phyloP scores from a whole-genome alignment of 257 asterid species.

The Marsdenia floribunda region DNA sequence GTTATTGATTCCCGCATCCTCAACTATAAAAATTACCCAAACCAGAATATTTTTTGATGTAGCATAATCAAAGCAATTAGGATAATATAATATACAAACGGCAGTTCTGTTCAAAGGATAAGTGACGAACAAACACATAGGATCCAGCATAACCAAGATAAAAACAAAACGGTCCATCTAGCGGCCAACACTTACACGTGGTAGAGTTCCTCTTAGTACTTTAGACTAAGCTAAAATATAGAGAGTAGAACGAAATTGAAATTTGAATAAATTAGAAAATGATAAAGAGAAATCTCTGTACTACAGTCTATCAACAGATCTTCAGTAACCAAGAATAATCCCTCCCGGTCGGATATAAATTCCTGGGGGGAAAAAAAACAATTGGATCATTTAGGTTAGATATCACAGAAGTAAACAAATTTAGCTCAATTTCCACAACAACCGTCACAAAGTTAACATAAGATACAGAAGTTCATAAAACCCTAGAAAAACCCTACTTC shows the following conservation, averaged over 20 bases:
- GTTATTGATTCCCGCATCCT: neutral
- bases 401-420: neutral
- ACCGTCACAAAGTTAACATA: neutral
- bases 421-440: neutral
- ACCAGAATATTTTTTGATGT: neutral
- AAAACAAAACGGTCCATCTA: neutral
- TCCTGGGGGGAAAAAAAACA: neutral
- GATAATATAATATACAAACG: neutral
- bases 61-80: neutral
- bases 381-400: neutral
- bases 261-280: neutral
- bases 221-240: neutral
- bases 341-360: neutral
- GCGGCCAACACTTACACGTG: neutral
- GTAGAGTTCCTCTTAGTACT: neutral
- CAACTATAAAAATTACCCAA: neutral
- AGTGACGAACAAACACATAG: neutral
- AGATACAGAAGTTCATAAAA: slow-evolving; percentile 12
- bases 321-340: neutral
- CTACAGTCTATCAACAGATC: neutral
- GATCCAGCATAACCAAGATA: neutral
- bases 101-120: neutral
- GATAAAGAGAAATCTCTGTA: too few species aligned
- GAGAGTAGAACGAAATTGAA: neutral
- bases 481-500: slow-evolving; percentile 29